These are phyloP conservation scores for Moricandia arvensis DNA, from an alignment of 345 rosid species.

Conservation along the genomic window DNA sequence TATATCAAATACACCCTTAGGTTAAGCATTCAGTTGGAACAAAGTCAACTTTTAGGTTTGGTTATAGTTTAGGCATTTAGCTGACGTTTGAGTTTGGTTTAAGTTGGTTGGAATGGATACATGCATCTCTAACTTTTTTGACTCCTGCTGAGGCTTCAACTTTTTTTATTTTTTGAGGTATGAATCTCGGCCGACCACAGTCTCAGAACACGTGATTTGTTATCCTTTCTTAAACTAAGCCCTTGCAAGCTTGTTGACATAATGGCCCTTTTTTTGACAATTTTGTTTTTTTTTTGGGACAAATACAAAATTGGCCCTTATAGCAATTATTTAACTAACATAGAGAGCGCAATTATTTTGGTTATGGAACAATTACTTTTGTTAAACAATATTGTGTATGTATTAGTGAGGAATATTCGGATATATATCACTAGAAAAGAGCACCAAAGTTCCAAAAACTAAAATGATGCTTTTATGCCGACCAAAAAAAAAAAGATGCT, in stretches of 20 bases:
- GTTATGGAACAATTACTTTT: neutral
- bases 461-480: neutral
- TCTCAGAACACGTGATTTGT: neutral
- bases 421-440: neutral
- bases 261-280: too few species aligned
- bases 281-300: too few species aligned
- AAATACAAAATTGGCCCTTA: neutral
- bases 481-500: neutral
- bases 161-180: neutral
- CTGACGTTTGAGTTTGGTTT: neutral
- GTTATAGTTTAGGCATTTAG: neutral
- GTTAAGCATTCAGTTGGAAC: neutral
- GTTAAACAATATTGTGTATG: neutral
- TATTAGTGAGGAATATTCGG: conserved; percentile 8
- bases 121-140: neutral
- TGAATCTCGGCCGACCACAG: neutral
- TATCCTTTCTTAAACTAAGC: conserved; percentile 5
- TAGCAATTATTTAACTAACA: neutral
- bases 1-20: neutral
- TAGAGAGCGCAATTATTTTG: conserved; percentile 12
- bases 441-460: conserved; percentile 3
- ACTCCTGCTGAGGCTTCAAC: neutral
- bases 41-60: neutral
- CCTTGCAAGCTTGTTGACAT: neutral
- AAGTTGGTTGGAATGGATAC: neutral